Evolutionary conservation across 2,329 filamentous ascomycete species (phyloP).

Genomic region (Dactylella cylindrospora): DNA sequence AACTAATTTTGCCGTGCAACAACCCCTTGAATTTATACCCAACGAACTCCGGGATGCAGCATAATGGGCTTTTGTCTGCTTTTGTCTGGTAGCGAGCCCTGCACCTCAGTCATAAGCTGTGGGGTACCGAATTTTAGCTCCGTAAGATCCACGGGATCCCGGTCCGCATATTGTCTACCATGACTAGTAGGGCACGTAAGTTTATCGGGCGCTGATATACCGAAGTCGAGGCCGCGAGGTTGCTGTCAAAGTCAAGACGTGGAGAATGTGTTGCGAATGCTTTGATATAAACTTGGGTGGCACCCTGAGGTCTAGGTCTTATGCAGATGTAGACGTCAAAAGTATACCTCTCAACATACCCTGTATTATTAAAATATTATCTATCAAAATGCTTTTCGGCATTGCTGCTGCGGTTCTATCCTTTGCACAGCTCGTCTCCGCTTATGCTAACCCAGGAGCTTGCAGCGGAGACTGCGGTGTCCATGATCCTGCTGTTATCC

Average conservation of each 20-base stretch:
- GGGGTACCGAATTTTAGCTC: constrained; percentile 13
- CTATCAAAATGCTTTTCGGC: constrained; percentile 22
- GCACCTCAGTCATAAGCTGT: constrained; percentile 5
- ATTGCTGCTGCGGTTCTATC: constrained; percentile 44
- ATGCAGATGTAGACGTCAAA: background rate
- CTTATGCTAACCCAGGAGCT: constrained; percentile 50
- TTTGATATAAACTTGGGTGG: no score
- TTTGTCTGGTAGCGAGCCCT: constrained; percentile 30
- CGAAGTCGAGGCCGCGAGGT: background rate
- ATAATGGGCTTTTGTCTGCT: background rate
- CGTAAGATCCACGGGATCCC: constrained; percentile 21
- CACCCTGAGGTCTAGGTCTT: background rate
- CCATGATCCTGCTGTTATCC: constrained; percentile 54
- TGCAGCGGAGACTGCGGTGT: constrained; percentile 53
- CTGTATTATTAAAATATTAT: no score
- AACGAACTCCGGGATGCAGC: no score
- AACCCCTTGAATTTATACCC: no score
- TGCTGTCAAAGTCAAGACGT: background rate
- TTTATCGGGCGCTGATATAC: no score
- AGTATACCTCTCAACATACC: background rate
- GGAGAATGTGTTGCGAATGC: constrained; percentile 4
- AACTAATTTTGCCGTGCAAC: constrained; percentile 5
- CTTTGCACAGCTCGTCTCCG: constrained; percentile 20
- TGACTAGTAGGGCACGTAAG: no score
- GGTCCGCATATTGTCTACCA: constrained; percentile 18